Evolutionary conservation across 352 stramenopile genomes (phyloP).

Genomic region (Pythium aristosporum): DNA sequence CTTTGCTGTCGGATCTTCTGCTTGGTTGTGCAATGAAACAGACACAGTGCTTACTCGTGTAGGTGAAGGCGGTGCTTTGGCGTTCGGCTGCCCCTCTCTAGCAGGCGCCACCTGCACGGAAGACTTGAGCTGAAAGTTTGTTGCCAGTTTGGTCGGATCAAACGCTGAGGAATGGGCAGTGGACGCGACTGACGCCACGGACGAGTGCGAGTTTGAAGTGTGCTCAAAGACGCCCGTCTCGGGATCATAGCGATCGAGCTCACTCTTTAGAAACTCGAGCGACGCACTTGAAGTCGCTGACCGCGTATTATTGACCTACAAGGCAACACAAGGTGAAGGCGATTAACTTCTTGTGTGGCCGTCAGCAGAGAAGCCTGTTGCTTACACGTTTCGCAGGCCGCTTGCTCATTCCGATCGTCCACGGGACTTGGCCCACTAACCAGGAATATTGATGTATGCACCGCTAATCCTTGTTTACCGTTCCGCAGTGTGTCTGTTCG

Average conservation of each 20-base stretch:
- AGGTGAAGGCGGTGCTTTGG: slow-evolving; percentile 23
- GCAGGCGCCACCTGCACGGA: neutral
- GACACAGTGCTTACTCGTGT: neutral
- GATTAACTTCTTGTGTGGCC: neutral
- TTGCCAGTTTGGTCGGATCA: slow-evolving; percentile 21
- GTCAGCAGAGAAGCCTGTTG: neutral
- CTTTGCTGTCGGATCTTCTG: slow-evolving; percentile 5
- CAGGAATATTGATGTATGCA: no score
- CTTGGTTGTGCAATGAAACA: slow-evolving; percentile 2
- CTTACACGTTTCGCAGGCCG: slow-evolving; percentile 44
- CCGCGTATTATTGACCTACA: slow-evolving; percentile 1
- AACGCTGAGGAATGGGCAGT: slow-evolving; percentile 1
- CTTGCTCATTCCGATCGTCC: slow-evolving; percentile 49
- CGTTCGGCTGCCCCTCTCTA: slow-evolving; percentile 9
- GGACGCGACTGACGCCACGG: slow-evolving; percentile 21
- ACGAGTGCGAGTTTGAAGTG: slow-evolving; percentile 10
- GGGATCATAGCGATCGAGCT: slow-evolving; percentile 62
- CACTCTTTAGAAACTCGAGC: slow-evolving; percentile 55
- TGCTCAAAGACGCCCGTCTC: slow-evolving; percentile 30
- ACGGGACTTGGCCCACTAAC: neutral
- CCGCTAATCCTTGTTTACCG: neutral
- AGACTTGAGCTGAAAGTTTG: slow-evolving; percentile 8
- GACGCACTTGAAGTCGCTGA: slow-evolving; percentile 32
- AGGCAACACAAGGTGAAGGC: neutral
- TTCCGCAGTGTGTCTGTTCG: slow-evolving; percentile 17